phyloP scores from a whole-genome alignment of 345 rosid genomes.

The Salix koriyanagi region DNA sequence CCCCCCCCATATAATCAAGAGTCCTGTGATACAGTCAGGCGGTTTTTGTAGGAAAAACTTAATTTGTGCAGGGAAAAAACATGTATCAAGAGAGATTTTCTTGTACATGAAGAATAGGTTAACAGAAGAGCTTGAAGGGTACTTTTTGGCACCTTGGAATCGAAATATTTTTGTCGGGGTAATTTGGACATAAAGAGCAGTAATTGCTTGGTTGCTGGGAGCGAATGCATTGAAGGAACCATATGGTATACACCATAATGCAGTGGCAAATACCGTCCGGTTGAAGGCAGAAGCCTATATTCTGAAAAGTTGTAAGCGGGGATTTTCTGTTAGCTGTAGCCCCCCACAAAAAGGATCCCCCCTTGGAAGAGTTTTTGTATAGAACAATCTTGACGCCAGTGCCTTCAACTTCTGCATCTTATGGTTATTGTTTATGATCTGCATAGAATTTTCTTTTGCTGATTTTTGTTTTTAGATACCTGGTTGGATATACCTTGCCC shows the following conservation, averaged over 20 bases:
- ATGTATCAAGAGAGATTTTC: slow-evolving; percentile 8
- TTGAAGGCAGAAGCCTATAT: slow-evolving; percentile 15
- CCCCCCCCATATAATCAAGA: slow-evolving; percentile 17
- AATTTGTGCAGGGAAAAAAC: slow-evolving; percentile 19
- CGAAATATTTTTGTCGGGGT: neutral
- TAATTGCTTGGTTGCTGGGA: slow-evolving; percentile 9
- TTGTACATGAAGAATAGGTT: slow-evolving; percentile 12
- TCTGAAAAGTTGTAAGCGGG: slow-evolving; percentile 12
- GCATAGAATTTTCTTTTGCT: neutral
- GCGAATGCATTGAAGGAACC: slow-evolving; percentile 6
- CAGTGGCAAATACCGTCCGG: neutral
- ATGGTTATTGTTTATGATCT: slow-evolving; percentile 1
- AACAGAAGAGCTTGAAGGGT: slow-evolving; percentile 23
- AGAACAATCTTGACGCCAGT: slow-evolving; percentile 15
- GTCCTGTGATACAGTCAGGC: slow-evolving; percentile 10
- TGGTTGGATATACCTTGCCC: neutral
- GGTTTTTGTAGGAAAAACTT: slow-evolving; percentile 22
- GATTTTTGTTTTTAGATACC: neutral
- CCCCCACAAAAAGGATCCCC: neutral
- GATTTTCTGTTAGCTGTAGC: slow-evolving; percentile 5
- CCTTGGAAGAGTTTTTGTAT: slow-evolving; percentile 15
- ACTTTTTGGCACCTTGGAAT: slow-evolving; percentile 14
- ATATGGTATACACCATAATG: neutral
- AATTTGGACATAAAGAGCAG: neutral
- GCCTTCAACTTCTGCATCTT: slow-evolving; percentile 1